A percentile compares a stretch with the other conserved stretches of the same genome.
phyloP scores from a whole-genome alignment of 139 green algal species.

The Tetratostichococcus sp. region DNA sequence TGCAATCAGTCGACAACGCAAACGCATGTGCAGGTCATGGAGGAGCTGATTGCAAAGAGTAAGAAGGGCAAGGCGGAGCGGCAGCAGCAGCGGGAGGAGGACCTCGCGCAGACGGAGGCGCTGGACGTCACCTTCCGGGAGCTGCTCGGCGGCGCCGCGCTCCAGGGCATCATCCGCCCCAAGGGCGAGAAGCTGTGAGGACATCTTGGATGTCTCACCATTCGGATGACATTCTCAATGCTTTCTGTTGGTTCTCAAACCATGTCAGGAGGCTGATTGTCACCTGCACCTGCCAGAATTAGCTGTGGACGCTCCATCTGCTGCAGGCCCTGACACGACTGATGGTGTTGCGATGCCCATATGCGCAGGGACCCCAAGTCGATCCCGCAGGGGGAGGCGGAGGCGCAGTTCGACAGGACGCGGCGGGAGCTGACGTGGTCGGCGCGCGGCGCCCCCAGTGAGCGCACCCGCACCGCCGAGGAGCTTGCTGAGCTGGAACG shows the following conservation, averaged over 20 bases:
- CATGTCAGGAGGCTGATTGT: too few species aligned
- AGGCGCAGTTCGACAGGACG: slow-evolving; percentile 64
- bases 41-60: slow-evolving; percentile 95
- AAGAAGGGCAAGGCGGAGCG: slow-evolving; percentile 75
- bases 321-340: too few species aligned
- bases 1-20: too few species aligned
- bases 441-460: slow-evolving; percentile 47
- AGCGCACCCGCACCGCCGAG: slow-evolving; percentile 62
- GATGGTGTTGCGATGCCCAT: too few species aligned
- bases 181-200: slow-evolving; percentile 28
- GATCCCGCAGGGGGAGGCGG: slow-evolving; percentile 29
- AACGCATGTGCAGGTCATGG: slow-evolving; percentile 98
- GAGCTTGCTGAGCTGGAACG: slow-evolving; percentile 61
- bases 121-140: slow-evolving; percentile 73
- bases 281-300: too few species aligned
- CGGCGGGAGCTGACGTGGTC: slow-evolving; percentile 71
- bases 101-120: slow-evolving; percentile 64
- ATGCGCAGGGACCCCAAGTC: slow-evolving; percentile 24
- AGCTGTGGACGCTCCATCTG: too few species aligned
- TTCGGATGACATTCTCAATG: too few species aligned
- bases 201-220: too few species aligned
- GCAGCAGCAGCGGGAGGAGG: slow-evolving; percentile 80
- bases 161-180: slow-evolving; percentile 9
- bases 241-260: too few species aligned
- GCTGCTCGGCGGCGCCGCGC: slow-evolving; percentile 26